Percentiles rank a stretch among this genome's conserved stretches.
These are phyloP conservation scores for Colletotrichum liriopes DNA, from an alignment of 2,329 filamentous ascomycete genomes.

Conservation along the genomic window DNA sequence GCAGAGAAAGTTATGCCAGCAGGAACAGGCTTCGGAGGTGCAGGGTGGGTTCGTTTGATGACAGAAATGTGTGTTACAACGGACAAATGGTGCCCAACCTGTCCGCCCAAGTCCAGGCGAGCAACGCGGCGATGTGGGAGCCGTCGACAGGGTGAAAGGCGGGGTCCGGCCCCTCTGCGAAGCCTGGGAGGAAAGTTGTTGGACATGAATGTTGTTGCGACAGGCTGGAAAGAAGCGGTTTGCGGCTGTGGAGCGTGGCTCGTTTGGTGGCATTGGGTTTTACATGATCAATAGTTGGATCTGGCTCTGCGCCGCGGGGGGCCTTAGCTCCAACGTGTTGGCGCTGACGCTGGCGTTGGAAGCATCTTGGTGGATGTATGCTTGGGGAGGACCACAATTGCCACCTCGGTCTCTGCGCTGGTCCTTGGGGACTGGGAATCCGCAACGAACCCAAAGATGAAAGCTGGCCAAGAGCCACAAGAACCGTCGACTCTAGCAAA, in stretches of 20 bases:
- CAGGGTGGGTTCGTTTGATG: constrained; percentile 11
- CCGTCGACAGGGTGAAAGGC: constrained; percentile 9
- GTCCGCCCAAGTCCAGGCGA: constrained; percentile 5
- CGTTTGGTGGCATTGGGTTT: constrained; percentile 13
- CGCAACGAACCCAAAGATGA: too few species aligned
- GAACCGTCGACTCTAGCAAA: constrained; percentile 7
- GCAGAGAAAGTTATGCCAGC: background rate
- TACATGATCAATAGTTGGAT: constrained; percentile 29
- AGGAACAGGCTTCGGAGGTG: background rate
- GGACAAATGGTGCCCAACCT: constrained; percentile 14
- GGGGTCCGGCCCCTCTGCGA: constrained; percentile 5
- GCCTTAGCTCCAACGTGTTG: constrained; percentile 19
- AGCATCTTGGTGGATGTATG: background rate
- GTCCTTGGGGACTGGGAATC: background rate
- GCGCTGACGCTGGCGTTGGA: constrained; percentile 13
- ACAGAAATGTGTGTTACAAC: background rate
- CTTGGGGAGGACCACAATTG: constrained; percentile 7
- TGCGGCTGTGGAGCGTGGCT: constrained; percentile 9
- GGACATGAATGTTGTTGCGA: constrained; percentile 1
- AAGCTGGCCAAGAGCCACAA: background rate
- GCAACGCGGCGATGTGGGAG: constrained; percentile 8
- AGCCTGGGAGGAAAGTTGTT: background rate
- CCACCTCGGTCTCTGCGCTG: background rate
- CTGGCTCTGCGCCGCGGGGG: constrained; percentile 17
- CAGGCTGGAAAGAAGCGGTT: background rate